Evolutionary conservation across 2,329 filamentous ascomycete genomes (phyloP).

Genomic region (Penicillium olsonii): DNA sequence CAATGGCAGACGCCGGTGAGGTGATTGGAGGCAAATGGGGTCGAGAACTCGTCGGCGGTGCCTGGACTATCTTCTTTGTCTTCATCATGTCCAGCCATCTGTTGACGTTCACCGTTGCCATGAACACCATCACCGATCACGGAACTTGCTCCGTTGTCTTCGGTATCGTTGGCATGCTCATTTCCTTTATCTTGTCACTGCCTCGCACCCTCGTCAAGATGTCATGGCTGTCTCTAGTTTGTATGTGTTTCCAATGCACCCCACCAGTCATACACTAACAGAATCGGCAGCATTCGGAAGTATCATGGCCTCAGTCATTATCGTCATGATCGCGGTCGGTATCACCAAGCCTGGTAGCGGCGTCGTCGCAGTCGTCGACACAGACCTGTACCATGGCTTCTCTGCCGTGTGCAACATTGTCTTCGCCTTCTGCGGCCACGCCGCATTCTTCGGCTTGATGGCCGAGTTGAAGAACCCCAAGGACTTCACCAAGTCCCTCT

Average conservation of each 20-base stretch:
- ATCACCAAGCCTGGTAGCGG: slow-evolving; percentile 47
- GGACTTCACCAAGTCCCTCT: slow-evolving; percentile 64
- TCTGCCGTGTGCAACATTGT: slow-evolving; percentile 68
- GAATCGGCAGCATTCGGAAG: slow-evolving; percentile 57
- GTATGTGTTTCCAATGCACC: slow-evolving; percentile 15
- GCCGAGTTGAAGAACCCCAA: slow-evolving; percentile 63
- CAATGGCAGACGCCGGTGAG: slow-evolving; percentile 68
- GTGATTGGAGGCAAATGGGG: slow-evolving; percentile 63
- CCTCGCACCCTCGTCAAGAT: slow-evolving; percentile 65
- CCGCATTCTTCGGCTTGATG: slow-evolving; percentile 69
- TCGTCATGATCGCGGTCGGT: slow-evolving; percentile 68
- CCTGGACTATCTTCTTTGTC: slow-evolving; percentile 64
- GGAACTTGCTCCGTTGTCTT: slow-evolving; percentile 66
- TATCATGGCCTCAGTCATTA: slow-evolving; percentile 63
- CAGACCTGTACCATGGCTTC: slow-evolving; percentile 58
- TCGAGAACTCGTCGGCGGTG: slow-evolving; percentile 63
- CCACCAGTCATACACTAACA: not conserved
- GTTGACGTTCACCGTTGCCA: slow-evolving; percentile 68
- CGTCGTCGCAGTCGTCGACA: slow-evolving; percentile 41
- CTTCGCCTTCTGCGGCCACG: slow-evolving; percentile 69
- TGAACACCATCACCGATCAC: slow-evolving; percentile 64
- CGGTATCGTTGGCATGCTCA: slow-evolving; percentile 58
- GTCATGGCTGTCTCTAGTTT: slow-evolving; percentile 63
- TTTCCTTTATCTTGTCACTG: slow-evolving; percentile 62
- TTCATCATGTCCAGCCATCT: slow-evolving; percentile 74